phyloP scores from a whole-genome alignment of 441 rosid species.

The Cnidoscolus chayamansa region DNA sequence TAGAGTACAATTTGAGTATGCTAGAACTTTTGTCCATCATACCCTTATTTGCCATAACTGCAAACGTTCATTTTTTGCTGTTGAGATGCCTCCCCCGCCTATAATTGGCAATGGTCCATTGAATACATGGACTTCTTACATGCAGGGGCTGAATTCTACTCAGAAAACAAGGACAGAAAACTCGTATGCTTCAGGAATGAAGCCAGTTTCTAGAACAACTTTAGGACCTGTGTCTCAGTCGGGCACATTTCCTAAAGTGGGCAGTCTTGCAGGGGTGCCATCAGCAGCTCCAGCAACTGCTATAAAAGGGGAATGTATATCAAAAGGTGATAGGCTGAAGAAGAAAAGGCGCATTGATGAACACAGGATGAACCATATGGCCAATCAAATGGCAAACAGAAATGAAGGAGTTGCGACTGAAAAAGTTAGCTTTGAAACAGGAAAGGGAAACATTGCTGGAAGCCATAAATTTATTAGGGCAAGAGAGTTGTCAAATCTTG shows the following conservation, averaged over 20 bases:
- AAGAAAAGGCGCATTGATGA: slow-evolving; percentile 39
- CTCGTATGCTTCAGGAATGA: slow-evolving; percentile 25
- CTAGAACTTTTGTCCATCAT: slow-evolving; percentile 55
- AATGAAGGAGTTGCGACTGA: slow-evolving; percentile 33
- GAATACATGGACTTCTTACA: slow-evolving; percentile 32
- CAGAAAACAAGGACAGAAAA: slow-evolving; percentile 32
- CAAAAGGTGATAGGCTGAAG: slow-evolving; percentile 20
- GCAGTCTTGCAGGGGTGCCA: slow-evolving; percentile 16
- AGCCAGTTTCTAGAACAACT: slow-evolving; percentile 16
- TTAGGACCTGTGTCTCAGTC: slow-evolving; percentile 28
- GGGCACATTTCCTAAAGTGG: slow-evolving; percentile 28
- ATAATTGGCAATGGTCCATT: slow-evolving; percentile 37
- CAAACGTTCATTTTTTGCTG: slow-evolving; percentile 51
- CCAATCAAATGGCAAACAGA: slow-evolving; percentile 30
- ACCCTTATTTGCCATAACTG: slow-evolving; percentile 76
- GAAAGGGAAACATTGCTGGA: slow-evolving; percentile 21
- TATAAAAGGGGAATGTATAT: slow-evolving; percentile 23
- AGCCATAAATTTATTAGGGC: slow-evolving; percentile 30
- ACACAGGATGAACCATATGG: slow-evolving; percentile 21
- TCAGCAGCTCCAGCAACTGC: slow-evolving; percentile 16
- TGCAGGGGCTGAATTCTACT: slow-evolving; percentile 38
- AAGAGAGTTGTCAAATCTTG: slow-evolving; percentile 45
- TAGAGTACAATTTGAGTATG: slow-evolving; percentile 69
- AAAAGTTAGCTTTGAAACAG: slow-evolving; percentile 24
- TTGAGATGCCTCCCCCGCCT: slow-evolving; percentile 57